These are phyloP conservation scores for Amanita polypyramis DNA, from an alignment of 768 basidiomycete genomes.

Conservation along the genomic window DNA sequence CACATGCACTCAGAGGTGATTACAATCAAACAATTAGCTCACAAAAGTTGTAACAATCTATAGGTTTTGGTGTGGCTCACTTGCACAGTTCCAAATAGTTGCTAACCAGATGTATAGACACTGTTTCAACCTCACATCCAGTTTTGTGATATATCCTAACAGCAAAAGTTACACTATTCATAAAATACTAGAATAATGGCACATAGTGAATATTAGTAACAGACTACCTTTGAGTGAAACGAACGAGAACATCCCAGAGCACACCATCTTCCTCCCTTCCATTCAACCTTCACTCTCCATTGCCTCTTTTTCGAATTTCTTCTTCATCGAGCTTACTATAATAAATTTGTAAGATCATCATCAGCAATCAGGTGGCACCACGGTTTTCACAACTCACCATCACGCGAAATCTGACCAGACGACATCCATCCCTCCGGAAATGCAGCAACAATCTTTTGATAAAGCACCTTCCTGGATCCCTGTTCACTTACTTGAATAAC, in stretches of 20 bases:
- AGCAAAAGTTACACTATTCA: background rate
- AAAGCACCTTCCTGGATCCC: constrained; percentile 67
- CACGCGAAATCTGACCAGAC: constrained; percentile 78
- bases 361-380: background rate
- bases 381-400: constrained; percentile 41
- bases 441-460: constrained; percentile 75
- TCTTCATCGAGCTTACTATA: constrained; percentile 79
- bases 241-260: background rate
- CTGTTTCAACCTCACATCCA: too few relatives aligned
- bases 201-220: too few relatives aligned
- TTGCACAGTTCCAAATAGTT: too few relatives aligned
- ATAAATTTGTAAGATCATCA: background rate
- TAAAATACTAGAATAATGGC: background rate
- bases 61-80: too few relatives aligned
- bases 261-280: background rate
- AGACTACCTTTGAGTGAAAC: background rate
- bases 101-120: too few relatives aligned
- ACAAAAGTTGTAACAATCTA: too few relatives aligned
- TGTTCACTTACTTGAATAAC: constrained; percentile 73
- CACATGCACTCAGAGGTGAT: too few relatives aligned
- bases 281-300: constrained; percentile 43
- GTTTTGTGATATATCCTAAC: background rate
- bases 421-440: constrained; percentile 83
- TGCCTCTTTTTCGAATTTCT: constrained; percentile 63
- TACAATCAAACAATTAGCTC: too few relatives aligned